These are phyloP conservation scores for Hypoxylon subgilvum DNA, from an alignment of 495 filamentous ascomycete genomes.

Conservation along the genomic window DNA sequence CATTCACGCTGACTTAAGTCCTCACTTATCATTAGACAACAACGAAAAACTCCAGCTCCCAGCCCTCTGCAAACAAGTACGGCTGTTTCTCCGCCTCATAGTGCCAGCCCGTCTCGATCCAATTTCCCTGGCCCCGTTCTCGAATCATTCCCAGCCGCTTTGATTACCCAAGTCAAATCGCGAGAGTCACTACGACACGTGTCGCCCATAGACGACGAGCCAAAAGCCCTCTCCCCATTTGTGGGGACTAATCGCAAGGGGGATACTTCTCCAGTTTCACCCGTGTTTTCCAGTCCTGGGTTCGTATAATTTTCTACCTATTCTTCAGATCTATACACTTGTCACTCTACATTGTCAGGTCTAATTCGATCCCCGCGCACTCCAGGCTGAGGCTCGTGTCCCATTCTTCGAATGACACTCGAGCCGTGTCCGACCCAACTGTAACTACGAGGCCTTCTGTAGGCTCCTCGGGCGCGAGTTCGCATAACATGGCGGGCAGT, in stretches of 20 bases:
- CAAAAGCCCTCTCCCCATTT: constrained; percentile 3
- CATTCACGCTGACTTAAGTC: constrained; percentile 45
- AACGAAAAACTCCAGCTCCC: constrained; percentile 47
- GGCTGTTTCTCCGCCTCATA: constrained; percentile 49
- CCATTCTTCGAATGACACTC: constrained; percentile 51
- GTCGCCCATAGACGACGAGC: not conserved
- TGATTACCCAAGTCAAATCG: constrained; percentile 24
- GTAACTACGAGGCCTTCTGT: constrained; percentile 46
- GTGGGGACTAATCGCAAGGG: constrained; percentile 1
- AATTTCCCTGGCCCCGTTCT: constrained; percentile 41
- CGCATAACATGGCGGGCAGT: constrained; percentile 36
- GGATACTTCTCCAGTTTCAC: constrained; percentile 25
- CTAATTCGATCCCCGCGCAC: constrained; percentile 34
- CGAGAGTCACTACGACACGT: constrained; percentile 44
- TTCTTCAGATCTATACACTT: not conserved
- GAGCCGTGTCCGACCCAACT: constrained; percentile 45
- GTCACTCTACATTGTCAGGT: not conserved
- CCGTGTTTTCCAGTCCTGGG: constrained; percentile 15
- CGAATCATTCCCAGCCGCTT: constrained; percentile 30
- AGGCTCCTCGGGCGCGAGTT: constrained; percentile 40
- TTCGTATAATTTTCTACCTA: constrained; percentile 8
- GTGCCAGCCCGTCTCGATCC: constrained; percentile 48
- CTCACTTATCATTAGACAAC: constrained; percentile 49
- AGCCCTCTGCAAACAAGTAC: constrained; percentile 52
- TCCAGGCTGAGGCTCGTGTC: constrained; percentile 42